Conservation (phyloP, 345 rosid genomes). For the Syzygium oleosum region DNA sequence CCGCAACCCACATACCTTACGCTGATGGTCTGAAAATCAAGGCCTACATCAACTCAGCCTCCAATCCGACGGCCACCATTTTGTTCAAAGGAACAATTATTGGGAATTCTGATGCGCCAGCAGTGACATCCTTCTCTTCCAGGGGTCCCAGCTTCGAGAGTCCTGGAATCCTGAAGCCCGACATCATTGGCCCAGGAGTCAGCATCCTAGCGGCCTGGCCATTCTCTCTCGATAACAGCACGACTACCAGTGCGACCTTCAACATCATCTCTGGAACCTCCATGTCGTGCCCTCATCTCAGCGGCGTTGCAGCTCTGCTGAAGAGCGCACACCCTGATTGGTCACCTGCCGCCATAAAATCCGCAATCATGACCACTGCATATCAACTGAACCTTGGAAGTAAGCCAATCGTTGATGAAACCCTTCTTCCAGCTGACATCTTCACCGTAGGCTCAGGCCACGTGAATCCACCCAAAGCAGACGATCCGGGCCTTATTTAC, state of each 20-base stretch:
- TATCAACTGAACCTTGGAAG: not conserved
- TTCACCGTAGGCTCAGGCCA: constrained; percentile 13
- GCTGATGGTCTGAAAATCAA: constrained; percentile 4
- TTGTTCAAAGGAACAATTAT: constrained; percentile 13
- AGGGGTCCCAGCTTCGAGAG: constrained; percentile 10
- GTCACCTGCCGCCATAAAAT: constrained; percentile 20
- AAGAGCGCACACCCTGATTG: constrained; percentile 14
- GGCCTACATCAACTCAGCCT: constrained; percentile 4
- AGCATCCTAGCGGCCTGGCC: constrained; percentile 24
- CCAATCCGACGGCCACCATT: constrained; percentile 1
- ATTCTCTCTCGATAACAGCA: not conserved
- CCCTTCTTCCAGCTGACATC: not conserved
- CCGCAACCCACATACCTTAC: constrained; percentile 1
- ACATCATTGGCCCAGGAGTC: constrained; percentile 20
- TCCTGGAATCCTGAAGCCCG: constrained; percentile 21
- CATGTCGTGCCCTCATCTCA: constrained; percentile 23
- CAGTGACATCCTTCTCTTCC: constrained; percentile 19
- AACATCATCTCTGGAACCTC: constrained; percentile 22
- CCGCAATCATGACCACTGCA: constrained; percentile 21
- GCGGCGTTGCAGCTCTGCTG: constrained; percentile 18
- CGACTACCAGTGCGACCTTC: not conserved
- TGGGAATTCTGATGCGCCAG: constrained; percentile 6
- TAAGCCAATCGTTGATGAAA: not conserved
- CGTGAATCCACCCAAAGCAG: constrained; percentile 10
- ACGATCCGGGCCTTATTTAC: constrained; percentile 16